phyloP scores from a whole-genome alignment of 768 basidiomycete genomes.

The Mycena pura region DNA sequence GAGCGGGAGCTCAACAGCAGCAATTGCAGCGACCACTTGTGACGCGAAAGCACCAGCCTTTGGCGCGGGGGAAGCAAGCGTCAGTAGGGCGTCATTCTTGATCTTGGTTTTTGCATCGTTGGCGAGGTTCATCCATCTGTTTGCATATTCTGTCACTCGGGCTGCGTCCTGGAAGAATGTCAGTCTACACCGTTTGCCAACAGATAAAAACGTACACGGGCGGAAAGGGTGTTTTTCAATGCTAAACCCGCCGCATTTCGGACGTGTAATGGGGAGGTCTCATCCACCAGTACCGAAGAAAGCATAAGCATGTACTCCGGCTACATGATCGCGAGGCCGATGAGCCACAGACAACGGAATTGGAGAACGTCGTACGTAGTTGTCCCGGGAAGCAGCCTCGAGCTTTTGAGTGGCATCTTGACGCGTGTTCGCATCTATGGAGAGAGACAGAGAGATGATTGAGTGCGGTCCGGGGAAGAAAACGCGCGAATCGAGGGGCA shows the following conservation, averaged over 20 bases:
- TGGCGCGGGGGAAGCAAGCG: conserved; percentile 72
- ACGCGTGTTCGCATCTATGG: conserved; percentile 85
- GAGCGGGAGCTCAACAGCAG: conserved; percentile 88
- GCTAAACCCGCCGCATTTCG: conserved; percentile 97
- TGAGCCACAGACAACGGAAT: conserved; percentile 21
- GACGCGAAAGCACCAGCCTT: conserved; percentile 89
- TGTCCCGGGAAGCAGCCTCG: conserved; percentile 83
- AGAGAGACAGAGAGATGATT: conserved; percentile 26
- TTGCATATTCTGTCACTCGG: conserved; percentile 77
- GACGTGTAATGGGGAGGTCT: conserved; percentile 70
- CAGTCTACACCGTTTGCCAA: conserved; percentile 27
- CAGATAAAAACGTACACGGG: conserved; percentile 69
- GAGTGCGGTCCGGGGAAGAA: conserved; percentile 30
- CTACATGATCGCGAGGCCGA: conserved; percentile 50
- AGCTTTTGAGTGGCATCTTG: conserved; percentile 91
- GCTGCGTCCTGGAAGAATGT: conserved; percentile 62
- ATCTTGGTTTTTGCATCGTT: conserved; percentile 75
- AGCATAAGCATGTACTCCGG: conserved; percentile 94
- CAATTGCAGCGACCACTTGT: conserved; percentile 94
- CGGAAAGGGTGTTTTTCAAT: conserved; percentile 92
- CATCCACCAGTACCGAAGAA: conserved; percentile 82
- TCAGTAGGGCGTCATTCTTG: conserved; percentile 86
- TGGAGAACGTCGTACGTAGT: conserved; percentile 73
- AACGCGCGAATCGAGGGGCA: conserved; percentile 45
- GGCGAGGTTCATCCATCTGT: conserved; percentile 83